Percentiles rank a stretch among this genome's conserved stretches.
Evolutionary conservation across 169 alveolate genomes (phyloP).

Genomic region (Plasmodium vinckei): DNA sequence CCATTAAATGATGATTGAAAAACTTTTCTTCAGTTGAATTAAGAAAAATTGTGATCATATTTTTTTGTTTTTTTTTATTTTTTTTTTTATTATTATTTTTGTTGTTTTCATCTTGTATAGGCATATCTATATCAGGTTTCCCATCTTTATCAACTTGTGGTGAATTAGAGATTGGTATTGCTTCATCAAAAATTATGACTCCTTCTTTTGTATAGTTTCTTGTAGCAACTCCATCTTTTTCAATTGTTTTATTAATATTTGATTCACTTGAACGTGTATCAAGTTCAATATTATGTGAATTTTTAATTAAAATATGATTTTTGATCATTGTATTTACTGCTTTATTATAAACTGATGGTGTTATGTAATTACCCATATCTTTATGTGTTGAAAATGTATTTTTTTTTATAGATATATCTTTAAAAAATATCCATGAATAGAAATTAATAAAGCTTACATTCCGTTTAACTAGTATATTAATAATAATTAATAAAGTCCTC

Average conservation of each 20-base stretch:
- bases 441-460: slow-evolving; percentile 56
- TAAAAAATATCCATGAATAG: slow-evolving; percentile 73
- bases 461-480: slow-evolving; percentile 51
- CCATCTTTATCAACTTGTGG: neutral
- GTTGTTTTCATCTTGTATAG: neutral
- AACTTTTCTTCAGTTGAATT: neutral
- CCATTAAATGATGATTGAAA: neutral
- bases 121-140: neutral
- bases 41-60: neutral
- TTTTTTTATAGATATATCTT: slow-evolving; percentile 37
- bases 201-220: neutral
- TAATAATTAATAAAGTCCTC: slow-evolving; percentile 51
- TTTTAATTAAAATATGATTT: neutral
- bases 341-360: neutral
- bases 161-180: neutral
- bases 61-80: neutral
- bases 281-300: neutral
- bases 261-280: neutral
- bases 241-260: neutral
- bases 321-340: neutral
- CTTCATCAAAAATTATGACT: neutral
- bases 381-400: slow-evolving; percentile 20
- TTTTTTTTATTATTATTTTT: neutral
- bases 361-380: slow-evolving; percentile 12
- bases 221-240: neutral